phyloP scores from a whole-genome alignment of 2,329 filamentous ascomycete genomes.

The Botrytis tulipae region DNA sequence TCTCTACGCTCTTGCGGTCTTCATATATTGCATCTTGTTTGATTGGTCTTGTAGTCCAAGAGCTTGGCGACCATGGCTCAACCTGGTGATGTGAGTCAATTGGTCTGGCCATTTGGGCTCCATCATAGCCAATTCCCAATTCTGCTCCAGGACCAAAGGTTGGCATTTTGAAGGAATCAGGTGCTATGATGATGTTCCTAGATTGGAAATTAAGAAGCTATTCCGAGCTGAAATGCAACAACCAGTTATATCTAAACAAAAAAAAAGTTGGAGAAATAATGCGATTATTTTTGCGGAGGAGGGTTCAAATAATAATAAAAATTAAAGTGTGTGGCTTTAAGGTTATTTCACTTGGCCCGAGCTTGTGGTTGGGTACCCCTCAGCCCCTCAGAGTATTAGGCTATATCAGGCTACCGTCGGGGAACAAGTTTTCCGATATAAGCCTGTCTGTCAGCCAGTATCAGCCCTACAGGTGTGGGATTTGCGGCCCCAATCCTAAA shows the following conservation, averaged over 20 bases:
- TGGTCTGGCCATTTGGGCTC: neutral
- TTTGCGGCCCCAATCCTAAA: conserved; percentile 11
- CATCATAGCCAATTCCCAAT: neutral
- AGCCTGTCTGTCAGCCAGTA: neutral
- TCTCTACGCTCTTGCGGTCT: conserved; percentile 57
- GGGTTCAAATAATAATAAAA: conserved; percentile 1
- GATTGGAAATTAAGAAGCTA: neutral
- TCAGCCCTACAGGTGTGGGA: conserved; percentile 20
- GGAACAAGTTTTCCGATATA: neutral
- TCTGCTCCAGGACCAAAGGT: neutral
- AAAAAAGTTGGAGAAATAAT: neutral
- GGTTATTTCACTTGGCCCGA: neutral
- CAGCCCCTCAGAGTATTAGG: neutral
- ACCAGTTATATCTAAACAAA: neutral
- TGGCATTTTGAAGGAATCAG: conserved; percentile 1
- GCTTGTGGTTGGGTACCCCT: neutral
- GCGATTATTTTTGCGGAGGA: neutral
- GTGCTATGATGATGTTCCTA: neutral
- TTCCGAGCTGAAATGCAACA: neutral
- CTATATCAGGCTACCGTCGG: conserved; percentile 1
- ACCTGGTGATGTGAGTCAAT: conserved; percentile 7
- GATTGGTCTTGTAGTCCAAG: conserved; percentile 77
- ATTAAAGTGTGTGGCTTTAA: neutral
- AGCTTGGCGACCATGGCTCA: conserved; percentile 55
- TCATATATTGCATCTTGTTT: conserved; percentile 73